A percentile compares a stretch with the other conserved stretches of the same genome.
Conservation (phyloP, 108 stramenopile species). For the Cylindrotheca fusiformis region DNA sequence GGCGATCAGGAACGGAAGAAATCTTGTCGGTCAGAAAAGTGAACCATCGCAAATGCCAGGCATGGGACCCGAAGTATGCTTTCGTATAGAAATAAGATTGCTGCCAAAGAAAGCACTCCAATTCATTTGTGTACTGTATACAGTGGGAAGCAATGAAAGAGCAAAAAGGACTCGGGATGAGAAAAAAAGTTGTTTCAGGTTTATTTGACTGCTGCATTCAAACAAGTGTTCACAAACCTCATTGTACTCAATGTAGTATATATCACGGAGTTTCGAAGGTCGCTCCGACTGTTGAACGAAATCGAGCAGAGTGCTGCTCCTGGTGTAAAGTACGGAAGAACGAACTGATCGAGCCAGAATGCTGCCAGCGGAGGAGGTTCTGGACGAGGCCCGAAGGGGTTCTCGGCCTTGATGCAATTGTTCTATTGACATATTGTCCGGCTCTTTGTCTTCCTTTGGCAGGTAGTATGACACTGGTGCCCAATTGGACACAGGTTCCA, state of each 20-base stretch:
- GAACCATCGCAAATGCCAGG: slow-evolving; percentile 74
- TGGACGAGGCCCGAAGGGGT: neutral
- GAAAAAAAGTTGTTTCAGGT: neutral
- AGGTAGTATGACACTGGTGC: slow-evolving; percentile 11
- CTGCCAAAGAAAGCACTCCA: slow-evolving; percentile 64
- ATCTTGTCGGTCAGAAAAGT: slow-evolving; percentile 48
- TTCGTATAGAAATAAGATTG: slow-evolving; percentile 64
- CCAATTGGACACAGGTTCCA: slow-evolving; percentile 26
- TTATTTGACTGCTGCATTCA: neutral
- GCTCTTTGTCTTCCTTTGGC: slow-evolving; percentile 12
- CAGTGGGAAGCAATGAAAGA: neutral
- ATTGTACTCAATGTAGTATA: slow-evolving; percentile 37
- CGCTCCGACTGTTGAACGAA: slow-evolving; percentile 18
- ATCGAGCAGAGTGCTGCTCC: slow-evolving; percentile 6
- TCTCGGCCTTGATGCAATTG: neutral
- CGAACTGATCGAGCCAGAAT: slow-evolving; percentile 17
- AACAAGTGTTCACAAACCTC: slow-evolving; percentile 15
- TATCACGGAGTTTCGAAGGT: slow-evolving; percentile 27
- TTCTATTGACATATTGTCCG: neutral
- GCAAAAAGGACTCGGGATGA: neutral
- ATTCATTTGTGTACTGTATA: neutral
- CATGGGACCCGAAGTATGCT: slow-evolving; percentile 48
- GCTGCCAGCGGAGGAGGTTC: neutral
- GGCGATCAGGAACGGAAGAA: slow-evolving; percentile 54
- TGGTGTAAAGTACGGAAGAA: neutral